A percentile compares a stretch with the other conserved stretches of the same genome.
These are phyloP conservation scores for Mycena floridula DNA, from an alignment of 768 basidiomycete species.

Conservation along the genomic window DNA sequence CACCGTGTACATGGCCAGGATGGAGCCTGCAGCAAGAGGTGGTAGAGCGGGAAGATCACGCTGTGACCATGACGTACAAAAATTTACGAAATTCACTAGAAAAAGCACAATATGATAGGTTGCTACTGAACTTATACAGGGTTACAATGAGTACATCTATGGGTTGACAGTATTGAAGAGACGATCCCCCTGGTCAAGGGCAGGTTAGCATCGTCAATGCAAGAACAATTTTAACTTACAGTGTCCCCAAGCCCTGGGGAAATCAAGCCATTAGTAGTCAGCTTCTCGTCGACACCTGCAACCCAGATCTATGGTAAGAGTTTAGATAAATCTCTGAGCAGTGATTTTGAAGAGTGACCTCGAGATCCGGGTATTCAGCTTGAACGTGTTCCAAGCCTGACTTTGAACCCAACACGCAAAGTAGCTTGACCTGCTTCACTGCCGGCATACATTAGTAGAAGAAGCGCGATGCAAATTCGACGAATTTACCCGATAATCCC, in stretches of 20 bases:
- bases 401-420: constrained; percentile 76
- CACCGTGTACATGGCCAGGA: no score
- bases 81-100: no score
- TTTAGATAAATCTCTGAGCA: constrained; percentile 3
- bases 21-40: no score
- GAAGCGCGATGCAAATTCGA: neutral
- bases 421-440: constrained; percentile 73
- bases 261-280: constrained; percentile 76
- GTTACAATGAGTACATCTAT: no score
- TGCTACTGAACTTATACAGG: no score
- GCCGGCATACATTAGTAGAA: constrained; percentile 4
- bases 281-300: constrained; percentile 67
- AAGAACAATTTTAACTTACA: constrained; percentile 36
- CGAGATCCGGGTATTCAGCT: constrained; percentile 66
- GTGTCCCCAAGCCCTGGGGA: constrained; percentile 90
- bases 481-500: constrained; percentile 60
- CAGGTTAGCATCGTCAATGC: neutral
- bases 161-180: constrained; percentile 67
- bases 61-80: no score
- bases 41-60: no score
- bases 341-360: constrained; percentile 40
- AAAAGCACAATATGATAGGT: no score
- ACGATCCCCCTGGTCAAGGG: constrained; percentile 63
- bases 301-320: constrained; percentile 69
- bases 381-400: constrained; percentile 67